Percentiles rank a stretch among this genome's conserved stretches.
phyloP scores from a whole-genome alignment of 2,329 filamentous ascomycete genomes.

The Aspergillus quadrilineatus region DNA sequence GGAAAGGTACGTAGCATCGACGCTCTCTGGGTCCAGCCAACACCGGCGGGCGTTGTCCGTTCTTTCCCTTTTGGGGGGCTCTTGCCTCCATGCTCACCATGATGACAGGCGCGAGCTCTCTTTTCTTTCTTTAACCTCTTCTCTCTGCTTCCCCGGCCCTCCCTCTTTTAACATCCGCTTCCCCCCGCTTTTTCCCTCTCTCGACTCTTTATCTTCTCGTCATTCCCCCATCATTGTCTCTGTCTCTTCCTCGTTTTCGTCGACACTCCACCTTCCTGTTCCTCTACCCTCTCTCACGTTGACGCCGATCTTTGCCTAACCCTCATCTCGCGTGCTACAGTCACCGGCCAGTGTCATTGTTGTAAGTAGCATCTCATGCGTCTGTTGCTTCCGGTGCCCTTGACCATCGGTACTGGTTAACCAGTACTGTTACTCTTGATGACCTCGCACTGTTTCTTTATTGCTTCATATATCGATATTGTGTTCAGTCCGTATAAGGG shows the following conservation, averaged over 20 bases:
- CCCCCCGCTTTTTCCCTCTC: background rate
- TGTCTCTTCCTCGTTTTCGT: conserved; percentile 1
- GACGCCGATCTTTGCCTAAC: conserved; percentile 2
- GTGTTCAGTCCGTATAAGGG: background rate
- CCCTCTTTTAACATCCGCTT: background rate
- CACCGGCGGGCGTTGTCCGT: background rate
- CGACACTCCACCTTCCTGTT: conserved; percentile 2
- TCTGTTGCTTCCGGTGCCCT: background rate
- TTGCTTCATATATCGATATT: background rate
- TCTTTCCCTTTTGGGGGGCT: conserved; percentile 15
- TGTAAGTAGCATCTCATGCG: conserved; percentile 7
- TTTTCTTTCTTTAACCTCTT: conserved; percentile 8
- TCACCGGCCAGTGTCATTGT: background rate
- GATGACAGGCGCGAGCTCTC: conserved; percentile 8
- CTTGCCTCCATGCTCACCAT: conserved; percentile 9
- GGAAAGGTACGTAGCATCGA: conserved; percentile 3
- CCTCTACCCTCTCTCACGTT: background rate
- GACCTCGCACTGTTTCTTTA: background rate
- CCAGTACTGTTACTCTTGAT: background rate
- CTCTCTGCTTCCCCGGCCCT: background rate
- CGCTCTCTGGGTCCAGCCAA: background rate
- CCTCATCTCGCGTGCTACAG: conserved; percentile 1
- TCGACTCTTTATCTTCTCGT: conserved; percentile 4
- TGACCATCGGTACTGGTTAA: background rate
- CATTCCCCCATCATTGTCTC: conserved; percentile 2